These are phyloP conservation scores for Apophysomyces variabilis DNA, from an alignment of 371 early-diverging fungal species.

Conservation along the genomic window DNA sequence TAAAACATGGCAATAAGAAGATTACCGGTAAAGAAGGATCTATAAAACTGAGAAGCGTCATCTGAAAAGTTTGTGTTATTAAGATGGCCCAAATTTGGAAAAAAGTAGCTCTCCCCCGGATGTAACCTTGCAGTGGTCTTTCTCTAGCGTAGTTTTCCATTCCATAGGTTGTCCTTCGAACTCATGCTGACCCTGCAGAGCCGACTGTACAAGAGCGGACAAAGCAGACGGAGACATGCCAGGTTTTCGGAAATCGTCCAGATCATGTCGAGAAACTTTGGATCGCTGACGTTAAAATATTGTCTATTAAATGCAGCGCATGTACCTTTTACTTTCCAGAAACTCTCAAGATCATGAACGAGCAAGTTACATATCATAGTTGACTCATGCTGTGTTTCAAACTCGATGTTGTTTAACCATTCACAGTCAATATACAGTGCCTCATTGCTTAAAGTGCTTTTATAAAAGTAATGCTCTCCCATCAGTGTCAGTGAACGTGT, in stretches of 20 bases:
- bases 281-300: background rate
- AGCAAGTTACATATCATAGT: conserved; percentile 12
- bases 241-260: conserved; percentile 12
- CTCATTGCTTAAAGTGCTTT: conserved; percentile 7
- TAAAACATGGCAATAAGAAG: too few relatives aligned
- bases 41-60: conserved; percentile 16
- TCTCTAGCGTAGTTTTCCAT: conserved; percentile 13
- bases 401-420: conserved; percentile 18
- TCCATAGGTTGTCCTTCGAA: conserved; percentile 17
- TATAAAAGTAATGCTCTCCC: conserved; percentile 17
- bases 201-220: conserved; percentile 9
- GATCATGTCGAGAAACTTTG: conserved; percentile 16
- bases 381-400: conserved; percentile 1
- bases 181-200: conserved; percentile 15
- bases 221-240: background rate
- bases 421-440: conserved; percentile 15
- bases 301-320: too few relatives aligned
- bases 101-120: too few relatives aligned
- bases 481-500: background rate
- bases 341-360: conserved; percentile 5
- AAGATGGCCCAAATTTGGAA: too few relatives aligned
- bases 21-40: conserved; percentile 16
- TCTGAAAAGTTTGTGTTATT: background rate
- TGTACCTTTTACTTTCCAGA: conserved; percentile 19
- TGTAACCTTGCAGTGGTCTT: conserved; percentile 13